Evolutionary conservation across 306 rosid genomes (phyloP).

Genomic region (Dicorynia guianensis): DNA sequence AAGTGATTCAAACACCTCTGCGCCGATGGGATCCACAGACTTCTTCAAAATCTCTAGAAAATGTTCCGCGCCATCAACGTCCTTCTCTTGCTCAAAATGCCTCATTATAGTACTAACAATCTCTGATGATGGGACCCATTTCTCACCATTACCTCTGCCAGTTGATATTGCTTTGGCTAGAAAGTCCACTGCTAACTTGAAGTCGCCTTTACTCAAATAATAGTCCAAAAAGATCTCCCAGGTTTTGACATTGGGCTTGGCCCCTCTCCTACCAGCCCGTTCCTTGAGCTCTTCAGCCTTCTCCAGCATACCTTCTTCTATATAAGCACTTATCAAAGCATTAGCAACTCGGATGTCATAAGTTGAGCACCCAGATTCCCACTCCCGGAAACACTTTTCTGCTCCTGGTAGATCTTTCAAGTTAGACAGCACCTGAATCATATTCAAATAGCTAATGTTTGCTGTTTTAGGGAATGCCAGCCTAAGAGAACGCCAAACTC

Average conservation of each 20-base stretch:
- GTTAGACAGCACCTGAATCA: conserved; percentile 77
- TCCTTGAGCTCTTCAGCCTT: conserved; percentile 78
- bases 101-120: conserved; percentile 57
- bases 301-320: conserved; percentile 64
- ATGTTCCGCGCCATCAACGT: conserved; percentile 87
- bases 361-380: conserved; percentile 70
- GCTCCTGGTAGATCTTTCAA: conserved; percentile 92
- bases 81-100: conserved; percentile 76
- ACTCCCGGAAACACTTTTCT: conserved; percentile 81
- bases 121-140: conserved; percentile 68
- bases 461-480: conserved; percentile 82
- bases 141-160: conserved; percentile 75
- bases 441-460: conserved; percentile 84
- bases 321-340: conserved; percentile 71
- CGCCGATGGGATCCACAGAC: conserved; percentile 55
- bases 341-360: conserved; percentile 85
- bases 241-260: conserved; percentile 81
- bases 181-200: conserved; percentile 65
- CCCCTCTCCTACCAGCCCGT: conserved; percentile 70
- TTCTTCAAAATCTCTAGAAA: conserved; percentile 74
- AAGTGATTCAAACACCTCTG: conserved; percentile 75
- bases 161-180: conserved; percentile 66
- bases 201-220: conserved; percentile 65
- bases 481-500: conserved; percentile 91
- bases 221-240: conserved; percentile 78